Conservation (phyloP, 2,329 filamentous ascomycete genomes). For the Trichoderma sp. region DNA sequence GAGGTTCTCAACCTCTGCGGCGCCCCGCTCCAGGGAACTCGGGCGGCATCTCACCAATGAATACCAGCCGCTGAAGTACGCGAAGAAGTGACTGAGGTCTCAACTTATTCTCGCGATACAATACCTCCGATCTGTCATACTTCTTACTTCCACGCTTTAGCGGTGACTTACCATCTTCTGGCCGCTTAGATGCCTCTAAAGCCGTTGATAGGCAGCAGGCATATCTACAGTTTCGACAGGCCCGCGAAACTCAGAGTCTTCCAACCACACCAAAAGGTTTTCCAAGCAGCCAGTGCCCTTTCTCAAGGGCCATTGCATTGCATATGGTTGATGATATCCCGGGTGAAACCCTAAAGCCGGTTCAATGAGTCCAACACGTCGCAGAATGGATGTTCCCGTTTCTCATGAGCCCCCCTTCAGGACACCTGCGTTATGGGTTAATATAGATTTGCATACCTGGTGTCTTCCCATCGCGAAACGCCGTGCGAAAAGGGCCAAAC, state of each 20-base stretch:
- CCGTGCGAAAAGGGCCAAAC: not conserved
- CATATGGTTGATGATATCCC: not conserved
- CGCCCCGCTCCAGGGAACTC: too few relatives aligned
- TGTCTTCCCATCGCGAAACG: too few relatives aligned
- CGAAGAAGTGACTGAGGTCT: too few relatives aligned
- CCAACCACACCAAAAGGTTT: not conserved
- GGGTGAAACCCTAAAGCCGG: slow-evolving; percentile 29
- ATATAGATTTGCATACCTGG: not conserved
- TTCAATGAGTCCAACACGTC: too few relatives aligned
- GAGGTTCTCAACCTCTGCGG: too few relatives aligned
- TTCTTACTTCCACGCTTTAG: not conserved
- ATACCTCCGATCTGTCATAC: not conserved
- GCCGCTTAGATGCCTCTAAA: not conserved
- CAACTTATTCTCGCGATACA: not conserved
- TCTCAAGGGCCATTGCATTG: not conserved
- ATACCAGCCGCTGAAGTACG: too few relatives aligned
- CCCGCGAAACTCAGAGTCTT: not conserved
- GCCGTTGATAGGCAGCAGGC: not conserved
- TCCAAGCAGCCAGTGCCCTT: not conserved
- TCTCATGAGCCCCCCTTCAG: not conserved
- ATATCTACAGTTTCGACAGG: not conserved
- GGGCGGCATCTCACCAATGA: too few relatives aligned
- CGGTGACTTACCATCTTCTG: not conserved
- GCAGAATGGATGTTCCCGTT: not conserved
- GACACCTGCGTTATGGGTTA: not conserved